These are phyloP conservation scores for Rhodocollybia butyracea DNA, from an alignment of 768 basidiomycete species.

Conservation along the genomic window DNA sequence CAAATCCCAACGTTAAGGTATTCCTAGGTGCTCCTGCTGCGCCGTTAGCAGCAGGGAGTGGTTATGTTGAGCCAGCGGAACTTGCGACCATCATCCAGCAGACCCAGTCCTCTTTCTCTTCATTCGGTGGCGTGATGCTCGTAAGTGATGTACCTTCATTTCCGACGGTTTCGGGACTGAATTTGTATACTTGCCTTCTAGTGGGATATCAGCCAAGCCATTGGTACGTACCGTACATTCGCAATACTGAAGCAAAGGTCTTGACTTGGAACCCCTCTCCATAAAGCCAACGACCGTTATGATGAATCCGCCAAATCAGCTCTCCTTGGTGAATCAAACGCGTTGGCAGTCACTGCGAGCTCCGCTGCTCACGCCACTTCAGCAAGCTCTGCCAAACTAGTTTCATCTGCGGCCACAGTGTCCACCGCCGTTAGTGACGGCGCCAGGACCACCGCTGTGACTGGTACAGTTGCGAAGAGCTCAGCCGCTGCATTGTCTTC, in stretches of 20 bases:
- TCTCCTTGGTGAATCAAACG: slow-evolving; percentile 23
- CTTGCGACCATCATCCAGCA: slow-evolving; percentile 36
- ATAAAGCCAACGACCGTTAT: slow-evolving; percentile 35
- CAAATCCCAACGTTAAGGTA: slow-evolving; percentile 50
- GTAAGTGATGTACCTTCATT: background rate
- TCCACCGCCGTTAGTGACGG: too few relatives aligned
- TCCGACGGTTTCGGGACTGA: background rate
- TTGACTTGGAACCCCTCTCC: background rate
- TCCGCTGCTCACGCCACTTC: too few relatives aligned
- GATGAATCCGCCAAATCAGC: slow-evolving; percentile 40
- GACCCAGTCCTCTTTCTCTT: slow-evolving; percentile 43
- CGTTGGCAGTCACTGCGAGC: too few relatives aligned
- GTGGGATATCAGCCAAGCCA: slow-evolving; percentile 38
- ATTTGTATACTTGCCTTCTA: background rate
- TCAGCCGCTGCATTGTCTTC: too few relatives aligned
- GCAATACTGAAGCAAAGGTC: background rate
- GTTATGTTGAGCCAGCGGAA: slow-evolving; percentile 45
- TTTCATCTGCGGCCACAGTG: too few relatives aligned
- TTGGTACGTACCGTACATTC: slow-evolving; percentile 20
- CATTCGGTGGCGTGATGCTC: slow-evolving; percentile 51
- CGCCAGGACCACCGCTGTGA: too few relatives aligned
- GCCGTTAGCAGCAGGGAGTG: slow-evolving; percentile 46
- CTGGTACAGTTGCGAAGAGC: too few relatives aligned
- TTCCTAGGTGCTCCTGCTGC: slow-evolving; percentile 56
- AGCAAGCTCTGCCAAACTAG: too few relatives aligned